These are phyloP conservation scores for Naganishia sp. DNA, from an alignment of 1,284 basidiomycete species.

Conservation along the genomic window DNA sequence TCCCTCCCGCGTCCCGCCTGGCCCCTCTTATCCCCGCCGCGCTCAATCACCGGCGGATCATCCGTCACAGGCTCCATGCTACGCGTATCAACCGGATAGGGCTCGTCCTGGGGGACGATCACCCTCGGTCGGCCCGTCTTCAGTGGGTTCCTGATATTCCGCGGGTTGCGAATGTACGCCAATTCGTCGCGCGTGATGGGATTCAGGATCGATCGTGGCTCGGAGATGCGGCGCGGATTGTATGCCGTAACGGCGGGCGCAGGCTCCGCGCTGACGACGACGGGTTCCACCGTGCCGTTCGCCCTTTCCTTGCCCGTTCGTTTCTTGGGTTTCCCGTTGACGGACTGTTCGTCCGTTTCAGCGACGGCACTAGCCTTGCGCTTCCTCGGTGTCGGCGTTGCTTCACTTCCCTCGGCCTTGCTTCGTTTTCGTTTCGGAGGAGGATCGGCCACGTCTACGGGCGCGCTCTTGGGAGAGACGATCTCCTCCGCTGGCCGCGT, in stretches of 20 bases:
- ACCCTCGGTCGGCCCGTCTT: slow-evolving; percentile 15
- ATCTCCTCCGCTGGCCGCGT: not conserved
- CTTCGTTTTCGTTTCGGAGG: not conserved
- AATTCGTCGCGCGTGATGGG: slow-evolving; percentile 24
- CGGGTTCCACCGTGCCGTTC: not conserved
- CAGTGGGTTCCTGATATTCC: slow-evolving; percentile 25
- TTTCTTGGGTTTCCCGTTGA: not conserved
- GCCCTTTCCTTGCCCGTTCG: slow-evolving; percentile 6
- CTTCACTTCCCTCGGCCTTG: not conserved
- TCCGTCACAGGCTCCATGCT: not conserved
- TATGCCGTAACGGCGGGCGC: not conserved
- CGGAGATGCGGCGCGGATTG: slow-evolving; percentile 1
- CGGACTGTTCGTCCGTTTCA: not conserved
- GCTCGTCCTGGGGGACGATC: not conserved
- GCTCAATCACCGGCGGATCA: not conserved
- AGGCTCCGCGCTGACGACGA: not conserved
- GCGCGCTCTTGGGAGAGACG: not conserved
- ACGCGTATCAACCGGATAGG: not conserved
- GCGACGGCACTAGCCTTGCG: not conserved
- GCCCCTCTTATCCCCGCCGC: not conserved
- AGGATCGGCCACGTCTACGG: not conserved
- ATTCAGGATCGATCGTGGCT: not conserved
- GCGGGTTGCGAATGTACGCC: slow-evolving; percentile 21
- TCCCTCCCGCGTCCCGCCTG: not conserved
- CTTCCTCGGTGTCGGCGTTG: not conserved